Percentiles rank a stretch among this genome's conserved stretches.
Conservation (phyloP, 176 grass and related monocot species). For the Typha latifolia region DNA sequence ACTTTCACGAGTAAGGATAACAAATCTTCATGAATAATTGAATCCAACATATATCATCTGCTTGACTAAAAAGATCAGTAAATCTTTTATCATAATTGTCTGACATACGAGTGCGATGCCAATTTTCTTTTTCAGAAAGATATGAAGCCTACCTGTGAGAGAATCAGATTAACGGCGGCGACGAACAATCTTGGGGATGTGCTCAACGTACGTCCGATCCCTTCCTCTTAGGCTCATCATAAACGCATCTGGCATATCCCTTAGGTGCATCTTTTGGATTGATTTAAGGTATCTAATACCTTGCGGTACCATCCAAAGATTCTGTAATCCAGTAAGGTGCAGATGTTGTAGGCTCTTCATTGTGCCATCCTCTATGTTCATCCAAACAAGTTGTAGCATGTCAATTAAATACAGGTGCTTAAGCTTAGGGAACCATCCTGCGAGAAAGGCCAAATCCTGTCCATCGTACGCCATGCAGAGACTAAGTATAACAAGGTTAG, state of each 20-base stretch:
- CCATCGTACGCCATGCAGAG: constrained; percentile 11
- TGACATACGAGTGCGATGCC: no score
- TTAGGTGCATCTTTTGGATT: neutral
- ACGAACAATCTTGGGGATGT: neutral
- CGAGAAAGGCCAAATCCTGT: constrained; percentile 3
- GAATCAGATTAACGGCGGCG: no score
- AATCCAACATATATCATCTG: no score
- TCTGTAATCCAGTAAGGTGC: constrained; percentile 10
- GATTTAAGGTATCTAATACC: neutral
- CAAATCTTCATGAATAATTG: no score
- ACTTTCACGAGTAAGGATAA: no score
- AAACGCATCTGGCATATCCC: neutral
- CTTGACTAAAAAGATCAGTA: no score
- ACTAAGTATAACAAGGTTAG: constrained; percentile 17
- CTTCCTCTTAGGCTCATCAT: neutral
- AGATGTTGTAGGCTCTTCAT: constrained; percentile 16
- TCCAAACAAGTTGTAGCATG: constrained; percentile 8
- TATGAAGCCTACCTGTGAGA: no score
- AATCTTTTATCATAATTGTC: no score
- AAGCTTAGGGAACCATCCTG: constrained; percentile 32
- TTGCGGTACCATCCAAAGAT: neutral
- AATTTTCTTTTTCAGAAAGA: no score
- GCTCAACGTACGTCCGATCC: neutral
- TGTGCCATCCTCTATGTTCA: constrained; percentile 25
- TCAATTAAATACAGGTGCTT: constrained; percentile 9